phyloP scores from a whole-genome alignment of 345 rosid genomes.

The Eucalyptus erythrocorys region DNA sequence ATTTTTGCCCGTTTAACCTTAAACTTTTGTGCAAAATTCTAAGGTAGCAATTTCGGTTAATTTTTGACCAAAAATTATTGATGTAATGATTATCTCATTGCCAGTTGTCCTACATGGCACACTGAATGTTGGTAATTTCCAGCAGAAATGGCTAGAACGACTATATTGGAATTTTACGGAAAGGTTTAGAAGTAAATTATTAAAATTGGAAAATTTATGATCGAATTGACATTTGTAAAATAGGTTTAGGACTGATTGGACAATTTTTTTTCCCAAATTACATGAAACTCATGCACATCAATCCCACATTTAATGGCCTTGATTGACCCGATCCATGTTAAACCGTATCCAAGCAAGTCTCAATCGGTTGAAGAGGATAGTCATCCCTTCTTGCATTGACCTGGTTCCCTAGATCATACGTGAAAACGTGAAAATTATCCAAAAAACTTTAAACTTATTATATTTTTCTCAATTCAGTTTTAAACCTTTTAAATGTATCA shows the following conservation, averaged over 20 bases:
- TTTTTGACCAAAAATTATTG: not conserved
- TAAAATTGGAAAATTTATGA: not conserved
- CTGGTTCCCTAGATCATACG: not conserved
- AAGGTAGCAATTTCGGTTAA: not conserved
- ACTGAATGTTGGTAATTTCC: too few relatives aligned
- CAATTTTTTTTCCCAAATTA: not conserved
- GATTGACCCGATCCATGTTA: not conserved
- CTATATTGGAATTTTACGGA: too few relatives aligned
- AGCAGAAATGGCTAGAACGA: too few relatives aligned
- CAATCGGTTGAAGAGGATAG: not conserved
- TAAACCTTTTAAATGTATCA: too few relatives aligned
- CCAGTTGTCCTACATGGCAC: fast-evolving
- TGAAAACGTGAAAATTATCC: not conserved
- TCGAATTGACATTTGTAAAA: not conserved
- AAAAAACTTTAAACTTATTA: fast-evolving
- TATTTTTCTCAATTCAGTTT: fast-evolving
- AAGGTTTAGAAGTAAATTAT: not conserved
- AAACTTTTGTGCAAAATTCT: not conserved
- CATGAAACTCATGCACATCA: not conserved
- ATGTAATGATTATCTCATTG: not conserved
- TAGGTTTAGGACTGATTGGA: not conserved
- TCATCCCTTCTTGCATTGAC: not conserved
- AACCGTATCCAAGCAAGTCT: not conserved
- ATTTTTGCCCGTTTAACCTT: not conserved
- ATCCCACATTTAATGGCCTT: not conserved